Percentiles rank a stretch among this genome's conserved stretches.
phyloP scores from a whole-genome alignment of 768 basidiomycete genomes.

The Dacryopinax primogenitus region DNA sequence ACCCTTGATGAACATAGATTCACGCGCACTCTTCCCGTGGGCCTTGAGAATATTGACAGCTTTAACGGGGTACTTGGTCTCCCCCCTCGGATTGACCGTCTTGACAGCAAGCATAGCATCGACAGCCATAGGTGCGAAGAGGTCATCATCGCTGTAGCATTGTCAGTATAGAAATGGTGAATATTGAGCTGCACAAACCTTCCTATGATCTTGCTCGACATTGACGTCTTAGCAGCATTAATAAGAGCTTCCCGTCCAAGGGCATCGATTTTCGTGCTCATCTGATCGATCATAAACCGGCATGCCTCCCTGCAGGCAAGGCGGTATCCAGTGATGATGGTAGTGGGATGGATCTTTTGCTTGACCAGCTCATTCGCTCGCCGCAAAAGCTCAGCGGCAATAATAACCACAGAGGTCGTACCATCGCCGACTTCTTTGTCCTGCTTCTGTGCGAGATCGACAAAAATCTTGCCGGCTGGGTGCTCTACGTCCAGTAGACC shows the following conservation, averaged over 20 bases:
- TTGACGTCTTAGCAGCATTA: conserved; percentile 95
- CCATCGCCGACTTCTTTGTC: conserved; percentile 99
- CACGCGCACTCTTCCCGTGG: conserved; percentile 87
- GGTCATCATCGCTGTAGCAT: conserved; percentile 70
- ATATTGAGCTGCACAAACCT: conserved; percentile 39
- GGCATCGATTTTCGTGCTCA: conserved; percentile 85
- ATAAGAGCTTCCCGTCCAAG: conserved; percentile 86
- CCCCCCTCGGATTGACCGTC: conserved; percentile 84
- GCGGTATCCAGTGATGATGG: conserved; percentile 96
- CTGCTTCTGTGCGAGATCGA: conserved; percentile 96
- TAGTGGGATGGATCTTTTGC: conserved; percentile 96
- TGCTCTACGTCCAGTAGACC: conserved; percentile 87
- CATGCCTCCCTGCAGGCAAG: conserved; percentile 95
- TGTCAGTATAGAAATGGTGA: conserved; percentile 8
- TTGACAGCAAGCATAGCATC: conserved; percentile 97
- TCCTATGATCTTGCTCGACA: conserved; percentile 98
- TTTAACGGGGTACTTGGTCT: conserved; percentile 97
- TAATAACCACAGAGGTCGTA: conserved; percentile 94
- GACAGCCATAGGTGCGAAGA: conserved; percentile 97
- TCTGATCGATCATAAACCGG: conserved; percentile 93
- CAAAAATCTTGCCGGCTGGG: conserved; percentile 93
- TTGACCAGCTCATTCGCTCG: conserved; percentile 97
- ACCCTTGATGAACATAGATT: conserved; percentile 87
- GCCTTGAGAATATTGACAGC: conserved; percentile 98
- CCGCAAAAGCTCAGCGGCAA: conserved; percentile 92